Evolutionary conservation across 805 yeast species (phyloP), one percentile per base, ranked within the genome.

Genomic region (Metschnikowia chrysomelidarum): DNA sequence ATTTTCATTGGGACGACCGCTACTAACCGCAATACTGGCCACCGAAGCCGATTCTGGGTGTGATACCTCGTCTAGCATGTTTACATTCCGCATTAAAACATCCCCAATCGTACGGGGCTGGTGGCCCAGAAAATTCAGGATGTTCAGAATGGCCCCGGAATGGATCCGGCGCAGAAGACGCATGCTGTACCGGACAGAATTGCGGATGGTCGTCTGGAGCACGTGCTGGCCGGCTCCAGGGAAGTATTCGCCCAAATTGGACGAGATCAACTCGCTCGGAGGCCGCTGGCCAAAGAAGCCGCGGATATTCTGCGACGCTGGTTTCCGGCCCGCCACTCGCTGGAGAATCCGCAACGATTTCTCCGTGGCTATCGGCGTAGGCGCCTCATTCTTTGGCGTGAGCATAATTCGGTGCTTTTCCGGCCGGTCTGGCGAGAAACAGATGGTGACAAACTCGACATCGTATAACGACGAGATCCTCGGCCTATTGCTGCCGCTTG

Each of bases 221-320:
- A 82, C 82, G 28, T 73, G 69, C 33, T 78, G 75, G 16, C 77
- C 80, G 0, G 95, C 80, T 24, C 80, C 82, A 0, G 98, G 98
- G 69, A 93, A 93, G 57, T 86, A 91, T 44, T 89, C 95, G 2
- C 88, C 82, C 45, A 91, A 65, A 53, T 91, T 87, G 2, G 89
- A 80, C 2, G 97, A 86, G 42, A 91, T 93, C 49, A 89, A 73
- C 54, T 87, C 95, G 41, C 93, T 81, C 1, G 98, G 89, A 5
- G 98, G 98, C 52, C 98, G 71, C 57, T 87, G 96, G 16, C 94
- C 94, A 58, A 82, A 81, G 40, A 85, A 73, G 36, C 65, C 69
- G 38, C 76, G 67, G 49, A 73, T 42, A 2, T 57, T 50, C 5
- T 53, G 38, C 23, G 34, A 20, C 22, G 32, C 30, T 2, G 42